Evolutionary conservation across 2,329 filamentous ascomycete species (phyloP).

Genomic region (Colletotrichum sp.): DNA sequence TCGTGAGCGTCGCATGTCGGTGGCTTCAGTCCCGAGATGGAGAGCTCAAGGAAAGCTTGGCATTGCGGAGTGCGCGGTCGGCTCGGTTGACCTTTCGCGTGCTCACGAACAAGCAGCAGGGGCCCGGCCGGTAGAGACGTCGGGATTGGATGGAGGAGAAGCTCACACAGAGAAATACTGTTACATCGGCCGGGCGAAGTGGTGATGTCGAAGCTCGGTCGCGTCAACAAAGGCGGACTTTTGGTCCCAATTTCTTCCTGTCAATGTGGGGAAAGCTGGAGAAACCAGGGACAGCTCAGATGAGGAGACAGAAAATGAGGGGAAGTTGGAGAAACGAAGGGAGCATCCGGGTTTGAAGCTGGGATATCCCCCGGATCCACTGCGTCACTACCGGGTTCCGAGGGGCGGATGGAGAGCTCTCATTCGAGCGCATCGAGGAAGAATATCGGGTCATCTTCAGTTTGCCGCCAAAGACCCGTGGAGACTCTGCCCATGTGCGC

Average conservation of each 20-base stretch:
- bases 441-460: neutral
- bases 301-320: neutral
- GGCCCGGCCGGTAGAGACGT: neutral
- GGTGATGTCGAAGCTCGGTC: neutral
- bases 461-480: neutral
- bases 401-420: neutral
- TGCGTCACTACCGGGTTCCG: constrained; percentile 7
- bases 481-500: neutral
- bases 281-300: neutral
- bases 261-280: constrained; percentile 2
- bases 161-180: neutral
- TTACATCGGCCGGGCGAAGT: constrained; percentile 10
- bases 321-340: constrained; percentile 15
- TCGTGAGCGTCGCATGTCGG: constrained; percentile 14
- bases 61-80: neutral
- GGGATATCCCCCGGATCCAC: constrained; percentile 12
- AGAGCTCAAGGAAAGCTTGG: neutral
- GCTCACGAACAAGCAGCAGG: neutral
- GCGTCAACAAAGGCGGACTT: neutral
- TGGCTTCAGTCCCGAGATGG: constrained; percentile 13
- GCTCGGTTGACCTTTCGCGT: constrained; percentile 8
- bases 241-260: neutral
- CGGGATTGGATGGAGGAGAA: neutral
- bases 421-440: constrained; percentile 18
- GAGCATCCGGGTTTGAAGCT: neutral